Evolutionary conservation across 352 stramenopile species (phyloP), one percentile per base, ranked within the genome.

Genomic region (Phytophthora colocasiae): DNA sequence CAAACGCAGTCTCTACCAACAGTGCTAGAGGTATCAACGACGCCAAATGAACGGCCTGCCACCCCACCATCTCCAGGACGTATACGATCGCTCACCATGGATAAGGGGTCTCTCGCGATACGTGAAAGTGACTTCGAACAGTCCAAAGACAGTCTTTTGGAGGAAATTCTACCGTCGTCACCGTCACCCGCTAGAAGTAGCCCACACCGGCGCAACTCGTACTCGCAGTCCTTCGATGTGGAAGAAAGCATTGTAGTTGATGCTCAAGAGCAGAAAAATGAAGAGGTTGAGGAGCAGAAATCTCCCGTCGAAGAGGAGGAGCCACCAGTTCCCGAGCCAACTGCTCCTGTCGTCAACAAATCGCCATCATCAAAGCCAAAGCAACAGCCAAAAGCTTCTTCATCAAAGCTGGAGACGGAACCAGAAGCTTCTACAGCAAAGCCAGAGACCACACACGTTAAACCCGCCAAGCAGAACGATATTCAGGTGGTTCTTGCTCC

Each of bases 101-200:
- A 73, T 46, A 80, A 78, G 47, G 58, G 75, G 4, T 59, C 74
- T 5, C 56, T 74, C 2, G 71, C 67, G 8, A 83, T 85, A 41
- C 80, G 78, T 4, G 80, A 90, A 43, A 72, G 63, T 11, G 80
- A 89, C 34, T 91, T 90, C 39, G 83, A 91, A 54, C 83, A 87
- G 58, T 82, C 80, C 8, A 91, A 91, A 55, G 80, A 87, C 62
- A 85, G 79, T 61, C 45, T 91, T 3, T 65, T 91, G 5, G 80
- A 91, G 47, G 80, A 91, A 44, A 71, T 91, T 12, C 48, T 90
- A 12, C 64, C 80, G 2, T 71, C 75, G 8, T 66, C 76, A 1
- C 64, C 61, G 6, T 62, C 63, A 14, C 31, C 70, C 15, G 51
- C 50, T 52, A 47, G 54, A 2, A 71, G 46, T 19, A 75, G 67